These are phyloP conservation scores for Artemisia annua DNA, from an alignment of 129 eudicot species.

Conservation along the genomic window DNA sequence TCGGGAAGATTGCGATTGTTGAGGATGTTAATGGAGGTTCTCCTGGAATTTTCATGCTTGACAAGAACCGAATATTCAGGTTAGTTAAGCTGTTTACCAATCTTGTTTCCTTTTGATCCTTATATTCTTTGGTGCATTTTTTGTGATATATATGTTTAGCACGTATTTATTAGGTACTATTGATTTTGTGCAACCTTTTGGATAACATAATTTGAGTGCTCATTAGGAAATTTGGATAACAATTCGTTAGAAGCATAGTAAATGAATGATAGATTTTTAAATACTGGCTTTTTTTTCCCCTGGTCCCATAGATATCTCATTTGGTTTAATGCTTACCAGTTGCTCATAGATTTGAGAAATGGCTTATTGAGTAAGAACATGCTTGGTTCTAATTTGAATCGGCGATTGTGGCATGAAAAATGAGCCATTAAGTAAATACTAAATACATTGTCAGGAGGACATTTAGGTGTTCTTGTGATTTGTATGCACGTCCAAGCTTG, in stretches of 20 bases:
- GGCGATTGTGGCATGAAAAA: not conserved
- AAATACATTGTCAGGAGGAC: not conserved
- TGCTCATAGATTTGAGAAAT: conserved; percentile 5
- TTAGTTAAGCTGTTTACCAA: conserved; percentile 20
- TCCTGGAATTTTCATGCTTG: conserved; percentile 79
- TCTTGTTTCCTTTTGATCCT: not conserved
- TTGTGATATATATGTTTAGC: not conserved
- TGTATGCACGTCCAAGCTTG: not conserved
- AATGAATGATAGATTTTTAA: not conserved
- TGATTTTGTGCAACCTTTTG: not conserved
- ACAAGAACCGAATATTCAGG: conserved; percentile 69
- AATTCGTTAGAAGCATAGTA: not conserved
- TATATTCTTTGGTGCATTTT: not conserved
- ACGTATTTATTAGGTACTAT: not conserved
- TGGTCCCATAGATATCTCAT: no score
- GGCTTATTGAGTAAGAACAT: not conserved
- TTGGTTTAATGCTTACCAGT: not conserved
- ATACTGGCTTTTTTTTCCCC: not conserved
- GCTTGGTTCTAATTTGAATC: not conserved
- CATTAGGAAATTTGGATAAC: not conserved
- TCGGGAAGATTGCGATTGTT: conserved; percentile 70
- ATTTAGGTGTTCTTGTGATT: not conserved
- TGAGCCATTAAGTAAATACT: not conserved
- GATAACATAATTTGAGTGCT: not conserved
- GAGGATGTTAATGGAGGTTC: conserved; percentile 43